Conservation (phyloP, 441 rosid genomes). For the Bruguiera hainesii region DNA sequence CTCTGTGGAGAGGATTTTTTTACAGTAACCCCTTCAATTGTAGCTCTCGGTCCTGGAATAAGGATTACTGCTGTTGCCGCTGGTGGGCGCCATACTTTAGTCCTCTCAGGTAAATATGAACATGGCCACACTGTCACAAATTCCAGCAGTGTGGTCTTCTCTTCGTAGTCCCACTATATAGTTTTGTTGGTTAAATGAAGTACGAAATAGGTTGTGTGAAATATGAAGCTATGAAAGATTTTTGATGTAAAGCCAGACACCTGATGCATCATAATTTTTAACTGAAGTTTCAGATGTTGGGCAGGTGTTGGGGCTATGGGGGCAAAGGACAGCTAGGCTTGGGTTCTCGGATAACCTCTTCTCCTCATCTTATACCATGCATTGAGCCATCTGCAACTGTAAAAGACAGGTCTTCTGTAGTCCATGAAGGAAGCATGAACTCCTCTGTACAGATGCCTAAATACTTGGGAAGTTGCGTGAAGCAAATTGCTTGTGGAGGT, state of each 20-base stretch:
- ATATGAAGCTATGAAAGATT: not conserved
- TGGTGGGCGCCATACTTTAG: constrained; percentile 91
- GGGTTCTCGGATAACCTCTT: constrained; percentile 45
- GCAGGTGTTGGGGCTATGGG: too few relatives aligned
- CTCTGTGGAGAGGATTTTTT: constrained; percentile 54
- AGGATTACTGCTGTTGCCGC: constrained; percentile 69
- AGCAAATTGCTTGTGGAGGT: constrained; percentile 85
- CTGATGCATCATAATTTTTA: constrained; percentile 43
- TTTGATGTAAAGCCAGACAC: constrained; percentile 21
- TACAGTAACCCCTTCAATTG: constrained; percentile 67
- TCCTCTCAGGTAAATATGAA: constrained; percentile 62
- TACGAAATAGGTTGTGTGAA: constrained; percentile 16
- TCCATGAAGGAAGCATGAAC: constrained; percentile 41
- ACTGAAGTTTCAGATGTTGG: not conserved
- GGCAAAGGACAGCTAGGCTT: too few relatives aligned
- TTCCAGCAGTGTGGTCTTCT: constrained; percentile 30
- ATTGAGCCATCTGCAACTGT: constrained; percentile 42
- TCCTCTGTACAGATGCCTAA: constrained; percentile 44
- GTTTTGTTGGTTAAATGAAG: constrained; percentile 49
- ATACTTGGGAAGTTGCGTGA: constrained; percentile 69
- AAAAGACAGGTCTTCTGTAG: constrained; percentile 39
- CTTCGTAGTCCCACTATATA: constrained; percentile 35
- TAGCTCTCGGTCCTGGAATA: constrained; percentile 68
- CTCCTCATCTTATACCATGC: constrained; percentile 71
- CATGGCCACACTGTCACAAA: constrained; percentile 7